phyloP scores from a whole-genome alignment of 78 protist species.

The Dictyostelium brefeldianum region DNA sequence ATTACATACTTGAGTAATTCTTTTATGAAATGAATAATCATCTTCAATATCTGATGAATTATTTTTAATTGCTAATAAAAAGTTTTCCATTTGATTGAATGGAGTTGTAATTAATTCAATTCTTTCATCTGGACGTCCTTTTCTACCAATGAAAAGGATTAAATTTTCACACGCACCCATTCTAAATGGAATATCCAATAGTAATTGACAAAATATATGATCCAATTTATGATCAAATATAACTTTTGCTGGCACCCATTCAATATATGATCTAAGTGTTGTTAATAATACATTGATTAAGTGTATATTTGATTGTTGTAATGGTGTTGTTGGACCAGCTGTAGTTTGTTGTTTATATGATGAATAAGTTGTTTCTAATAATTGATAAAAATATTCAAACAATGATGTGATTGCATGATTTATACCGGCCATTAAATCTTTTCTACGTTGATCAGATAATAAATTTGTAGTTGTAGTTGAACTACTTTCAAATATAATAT shows the following conservation, averaged over 20 bases:
- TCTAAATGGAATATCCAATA: constrained; percentile 47
- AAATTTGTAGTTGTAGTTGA: neutral
- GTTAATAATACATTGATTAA: constrained; percentile 16
- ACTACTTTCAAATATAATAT: constrained; percentile 47
- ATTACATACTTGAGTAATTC: constrained; percentile 42
- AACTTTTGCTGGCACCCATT: constrained; percentile 58
- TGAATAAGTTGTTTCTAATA: constrained; percentile 30
- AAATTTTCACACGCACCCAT: constrained; percentile 29
- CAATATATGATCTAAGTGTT: constrained; percentile 33
- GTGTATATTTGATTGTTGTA: constrained; percentile 5
- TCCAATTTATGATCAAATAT: constrained; percentile 58
- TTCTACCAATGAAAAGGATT: constrained; percentile 12
- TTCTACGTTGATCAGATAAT: constrained; percentile 62
- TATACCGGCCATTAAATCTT: constrained; percentile 73
- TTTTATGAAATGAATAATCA: constrained; percentile 65
- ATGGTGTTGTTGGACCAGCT: neutral
- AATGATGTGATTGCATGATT: constrained; percentile 49
- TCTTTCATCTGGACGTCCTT: constrained; percentile 31
- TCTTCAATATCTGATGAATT: constrained; percentile 21
- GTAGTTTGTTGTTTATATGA: neutral
- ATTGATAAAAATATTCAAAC: constrained; percentile 20
- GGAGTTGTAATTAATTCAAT: constrained; percentile 18
- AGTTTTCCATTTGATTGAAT: constrained; percentile 29
- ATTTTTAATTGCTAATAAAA: constrained; percentile 11
- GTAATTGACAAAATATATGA: constrained; percentile 54